phyloP scores from a whole-genome alignment of 768 basidiomycete species.

The Cystobasidium tubakii region DNA sequence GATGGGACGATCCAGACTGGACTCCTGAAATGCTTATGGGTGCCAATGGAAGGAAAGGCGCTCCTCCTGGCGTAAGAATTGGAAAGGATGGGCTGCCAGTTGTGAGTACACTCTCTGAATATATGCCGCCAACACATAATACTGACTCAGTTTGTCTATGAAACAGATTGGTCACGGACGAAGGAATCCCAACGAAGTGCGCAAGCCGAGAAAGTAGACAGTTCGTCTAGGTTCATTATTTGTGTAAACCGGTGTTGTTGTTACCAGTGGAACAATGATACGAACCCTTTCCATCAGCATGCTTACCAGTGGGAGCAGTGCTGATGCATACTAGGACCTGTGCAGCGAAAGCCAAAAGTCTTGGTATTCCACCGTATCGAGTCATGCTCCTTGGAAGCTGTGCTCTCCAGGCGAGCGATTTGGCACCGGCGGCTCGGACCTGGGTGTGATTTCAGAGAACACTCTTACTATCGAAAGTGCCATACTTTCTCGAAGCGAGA shows the following conservation, averaged over 20 bases:
- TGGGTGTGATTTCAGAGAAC: no score
- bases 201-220: slow-evolving; percentile 52
- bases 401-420: no score
- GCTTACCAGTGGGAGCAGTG: background rate
- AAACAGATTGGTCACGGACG: slow-evolving; percentile 54
- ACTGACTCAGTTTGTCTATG: background rate
- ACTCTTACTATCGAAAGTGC: no score
- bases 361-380: no score
- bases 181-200: slow-evolving; percentile 78
- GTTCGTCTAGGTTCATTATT: background rate
- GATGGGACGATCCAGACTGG: slow-evolving; percentile 93
- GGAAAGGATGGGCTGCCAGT: slow-evolving; percentile 23
- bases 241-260: background rate
- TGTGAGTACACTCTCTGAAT: background rate
- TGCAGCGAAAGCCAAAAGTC: no score
- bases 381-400: no score
- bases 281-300: background rate
- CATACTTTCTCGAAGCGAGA: no score
- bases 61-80: slow-evolving; percentile 1
- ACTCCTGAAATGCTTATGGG: slow-evolving; percentile 69
- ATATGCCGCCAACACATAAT: background rate
- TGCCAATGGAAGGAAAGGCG: slow-evolving; percentile 48
- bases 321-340: background rate
- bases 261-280: background rate
- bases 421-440: no score